Evolutionary conservation across 2,329 filamentous ascomycete genomes (phyloP).

Genomic region (Fusarium buxicola): DNA sequence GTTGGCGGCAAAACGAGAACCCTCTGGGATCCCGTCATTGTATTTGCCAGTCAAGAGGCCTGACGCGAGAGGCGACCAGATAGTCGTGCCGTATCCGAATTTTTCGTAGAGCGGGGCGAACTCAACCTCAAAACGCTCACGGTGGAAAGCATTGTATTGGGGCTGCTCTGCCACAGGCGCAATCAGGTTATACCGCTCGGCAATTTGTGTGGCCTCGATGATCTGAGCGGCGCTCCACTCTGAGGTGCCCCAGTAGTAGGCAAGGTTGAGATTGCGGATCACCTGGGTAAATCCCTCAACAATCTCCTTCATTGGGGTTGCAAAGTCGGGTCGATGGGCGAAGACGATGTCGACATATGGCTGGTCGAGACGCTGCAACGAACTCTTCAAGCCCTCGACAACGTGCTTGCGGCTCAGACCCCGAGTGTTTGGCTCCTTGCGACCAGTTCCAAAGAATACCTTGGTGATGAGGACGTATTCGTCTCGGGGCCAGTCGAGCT

Average conservation of each 20-base stretch:
- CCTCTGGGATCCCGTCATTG: slow-evolving; percentile 66
- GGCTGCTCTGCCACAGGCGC: slow-evolving; percentile 75
- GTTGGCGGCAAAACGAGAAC: slow-evolving; percentile 63
- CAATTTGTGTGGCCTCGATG: slow-evolving; percentile 64
- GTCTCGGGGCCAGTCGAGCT: slow-evolving; percentile 68
- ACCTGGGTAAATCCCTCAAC: slow-evolving; percentile 45
- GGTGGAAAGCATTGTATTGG: slow-evolving; percentile 71
- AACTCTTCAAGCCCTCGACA: slow-evolving; percentile 59
- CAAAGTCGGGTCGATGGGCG: slow-evolving; percentile 43
- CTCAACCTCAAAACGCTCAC: slow-evolving; percentile 72
- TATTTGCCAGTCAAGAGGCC: slow-evolving; percentile 75
- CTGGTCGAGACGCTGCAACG: slow-evolving; percentile 40
- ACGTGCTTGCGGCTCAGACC: slow-evolving; percentile 75
- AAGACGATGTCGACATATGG: slow-evolving; percentile 45
- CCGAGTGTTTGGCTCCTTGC: slow-evolving; percentile 63
- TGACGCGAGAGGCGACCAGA: slow-evolving; percentile 66
- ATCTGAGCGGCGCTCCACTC: slow-evolving; percentile 78
- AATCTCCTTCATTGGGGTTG: slow-evolving; percentile 45
- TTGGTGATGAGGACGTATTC: slow-evolving; percentile 67
- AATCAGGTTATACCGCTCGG: slow-evolving; percentile 70
- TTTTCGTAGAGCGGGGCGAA: slow-evolving; percentile 70
- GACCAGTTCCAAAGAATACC: slow-evolving; percentile 47
- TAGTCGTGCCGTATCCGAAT: slow-evolving; percentile 69
- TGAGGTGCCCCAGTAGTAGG: slow-evolving; percentile 64
- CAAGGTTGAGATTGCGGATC: slow-evolving; percentile 45